Conservation (phyloP, 805 yeast species). For the Ogataea saltuana region DNA sequence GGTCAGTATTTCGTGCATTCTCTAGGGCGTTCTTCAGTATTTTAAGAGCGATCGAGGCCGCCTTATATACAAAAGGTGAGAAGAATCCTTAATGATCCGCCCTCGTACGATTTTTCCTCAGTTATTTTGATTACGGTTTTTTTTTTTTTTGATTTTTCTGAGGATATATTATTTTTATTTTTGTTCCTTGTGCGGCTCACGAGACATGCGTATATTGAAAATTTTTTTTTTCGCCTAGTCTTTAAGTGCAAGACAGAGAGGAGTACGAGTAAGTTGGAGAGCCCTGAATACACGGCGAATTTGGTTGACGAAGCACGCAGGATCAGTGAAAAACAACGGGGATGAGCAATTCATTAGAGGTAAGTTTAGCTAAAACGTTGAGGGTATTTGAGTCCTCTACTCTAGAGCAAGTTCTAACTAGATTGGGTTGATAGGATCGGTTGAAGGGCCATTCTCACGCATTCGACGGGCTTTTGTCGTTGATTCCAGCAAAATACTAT, state of each 20-base stretch:
- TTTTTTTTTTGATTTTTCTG: constrained; percentile 1
- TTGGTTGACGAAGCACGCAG: neutral
- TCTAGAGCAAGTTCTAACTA: neutral
- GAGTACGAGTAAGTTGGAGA: neutral
- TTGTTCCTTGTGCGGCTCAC: constrained; percentile 12
- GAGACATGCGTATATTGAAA: constrained; percentile 2
- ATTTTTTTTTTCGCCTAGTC: constrained; percentile 9
- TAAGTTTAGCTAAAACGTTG: constrained; percentile 5
- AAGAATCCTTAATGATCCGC: too few relatives aligned
- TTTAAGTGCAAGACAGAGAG: too few relatives aligned
- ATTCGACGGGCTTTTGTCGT: constrained; percentile 82
- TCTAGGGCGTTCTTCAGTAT: too few relatives aligned
- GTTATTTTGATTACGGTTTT: too few relatives aligned
- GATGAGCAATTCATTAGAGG: constrained; percentile 21
- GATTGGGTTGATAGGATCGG: constrained; percentile 52
- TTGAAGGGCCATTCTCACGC: constrained; percentile 76
- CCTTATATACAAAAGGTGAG: too few relatives aligned
- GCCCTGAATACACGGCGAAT: neutral
- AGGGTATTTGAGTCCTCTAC: too few relatives aligned
- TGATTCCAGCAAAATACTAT: constrained; percentile 92
- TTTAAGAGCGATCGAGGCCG: too few relatives aligned
- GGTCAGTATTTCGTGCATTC: constrained; percentile 74
- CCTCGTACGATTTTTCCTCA: too few relatives aligned
- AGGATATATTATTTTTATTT: neutral
- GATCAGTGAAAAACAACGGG: neutral